Percentiles rank a stretch among this genome's conserved stretches.
Conservation (phyloP, 805 yeast genomes). For the Hanseniaspora valbyensis region DNA sequence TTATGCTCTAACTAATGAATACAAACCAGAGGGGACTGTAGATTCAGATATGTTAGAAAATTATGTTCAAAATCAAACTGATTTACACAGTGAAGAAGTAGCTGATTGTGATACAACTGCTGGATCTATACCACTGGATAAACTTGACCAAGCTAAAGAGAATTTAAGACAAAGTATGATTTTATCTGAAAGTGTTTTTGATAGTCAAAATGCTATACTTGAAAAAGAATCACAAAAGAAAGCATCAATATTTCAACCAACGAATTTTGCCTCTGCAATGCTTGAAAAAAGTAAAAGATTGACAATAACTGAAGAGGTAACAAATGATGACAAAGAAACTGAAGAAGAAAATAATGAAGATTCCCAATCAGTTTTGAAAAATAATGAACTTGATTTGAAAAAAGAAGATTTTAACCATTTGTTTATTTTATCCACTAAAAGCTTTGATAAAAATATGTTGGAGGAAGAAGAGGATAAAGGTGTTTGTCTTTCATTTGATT, state of each 20-base stretch:
- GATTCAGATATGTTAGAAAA: not conserved
- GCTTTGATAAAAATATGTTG: constrained; percentile 47
- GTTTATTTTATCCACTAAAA: constrained; percentile 47
- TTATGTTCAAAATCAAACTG: not conserved
- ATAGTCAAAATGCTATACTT: constrained; percentile 8
- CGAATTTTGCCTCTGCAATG: not conserved
- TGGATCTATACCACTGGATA: constrained; percentile 1
- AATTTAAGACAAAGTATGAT: constrained; percentile 8
- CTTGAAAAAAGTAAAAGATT: not conserved
- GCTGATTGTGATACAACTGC: not conserved
- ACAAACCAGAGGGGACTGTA: not conserved
- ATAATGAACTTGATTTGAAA: constrained; percentile 20
- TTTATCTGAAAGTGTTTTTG: constrained; percentile 6
- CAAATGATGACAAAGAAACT: not conserved
- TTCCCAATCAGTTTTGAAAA: constrained; percentile 15
- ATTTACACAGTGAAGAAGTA: not conserved
- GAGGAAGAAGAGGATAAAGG: constrained; percentile 58
- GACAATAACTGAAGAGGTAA: not conserved
- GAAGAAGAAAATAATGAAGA: constrained; percentile 1
- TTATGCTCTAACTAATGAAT: constrained; percentile 12
- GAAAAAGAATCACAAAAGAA: constrained; percentile 2
- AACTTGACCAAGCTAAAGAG: constrained; percentile 6
- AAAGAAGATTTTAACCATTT: constrained; percentile 42
- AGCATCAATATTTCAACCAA: constrained; percentile 1
- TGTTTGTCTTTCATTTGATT: constrained; percentile 61